Conservation (phyloP, 2,329 filamentous ascomycete species). For the Colletotrichum brevisporum region DNA sequence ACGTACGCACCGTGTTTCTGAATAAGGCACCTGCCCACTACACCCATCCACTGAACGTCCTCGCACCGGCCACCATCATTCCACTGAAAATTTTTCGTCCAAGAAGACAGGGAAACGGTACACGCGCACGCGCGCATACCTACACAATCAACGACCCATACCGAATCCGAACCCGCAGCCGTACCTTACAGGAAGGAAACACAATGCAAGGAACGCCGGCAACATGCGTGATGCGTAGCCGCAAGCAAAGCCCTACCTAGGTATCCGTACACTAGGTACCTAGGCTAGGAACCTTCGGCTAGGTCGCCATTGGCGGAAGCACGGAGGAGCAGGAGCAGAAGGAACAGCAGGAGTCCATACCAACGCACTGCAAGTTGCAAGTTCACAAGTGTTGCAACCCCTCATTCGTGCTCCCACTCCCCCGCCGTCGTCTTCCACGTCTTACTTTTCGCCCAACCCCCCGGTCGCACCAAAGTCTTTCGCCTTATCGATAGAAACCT, state of each 20-base stretch:
- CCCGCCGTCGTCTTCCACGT: slow-evolving; percentile 6
- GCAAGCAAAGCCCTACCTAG: not conserved
- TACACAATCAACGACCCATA: too few relatives aligned
- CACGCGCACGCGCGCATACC: too few relatives aligned
- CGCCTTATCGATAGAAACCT: slow-evolving; percentile 24
- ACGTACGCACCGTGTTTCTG: slow-evolving; percentile 35
- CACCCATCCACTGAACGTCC: not conserved
- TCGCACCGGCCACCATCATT: too few relatives aligned
- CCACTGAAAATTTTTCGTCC: too few relatives aligned
- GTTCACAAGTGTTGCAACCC: slow-evolving; percentile 2
- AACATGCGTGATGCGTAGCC: slow-evolving; percentile 2
- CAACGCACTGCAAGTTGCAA: too few relatives aligned
- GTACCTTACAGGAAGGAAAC: slow-evolving; percentile 38
- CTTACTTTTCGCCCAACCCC: slow-evolving; percentile 16
- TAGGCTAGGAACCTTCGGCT: too few relatives aligned
- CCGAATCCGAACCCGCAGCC: not conserved
- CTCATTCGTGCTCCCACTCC: slow-evolving; percentile 24
- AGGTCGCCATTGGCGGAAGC: too few relatives aligned
- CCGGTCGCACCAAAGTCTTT: slow-evolving; percentile 19
- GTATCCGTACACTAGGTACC: too few relatives aligned
- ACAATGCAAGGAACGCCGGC: slow-evolving; percentile 32
- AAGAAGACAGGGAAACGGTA: too few relatives aligned
- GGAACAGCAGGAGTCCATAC: too few relatives aligned
- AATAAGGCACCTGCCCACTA: slow-evolving; percentile 25
- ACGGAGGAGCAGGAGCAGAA: too few relatives aligned